Evolutionary conservation across 805 yeast species (phyloP).

Genomic region (Kodamaea fukazawae): DNA sequence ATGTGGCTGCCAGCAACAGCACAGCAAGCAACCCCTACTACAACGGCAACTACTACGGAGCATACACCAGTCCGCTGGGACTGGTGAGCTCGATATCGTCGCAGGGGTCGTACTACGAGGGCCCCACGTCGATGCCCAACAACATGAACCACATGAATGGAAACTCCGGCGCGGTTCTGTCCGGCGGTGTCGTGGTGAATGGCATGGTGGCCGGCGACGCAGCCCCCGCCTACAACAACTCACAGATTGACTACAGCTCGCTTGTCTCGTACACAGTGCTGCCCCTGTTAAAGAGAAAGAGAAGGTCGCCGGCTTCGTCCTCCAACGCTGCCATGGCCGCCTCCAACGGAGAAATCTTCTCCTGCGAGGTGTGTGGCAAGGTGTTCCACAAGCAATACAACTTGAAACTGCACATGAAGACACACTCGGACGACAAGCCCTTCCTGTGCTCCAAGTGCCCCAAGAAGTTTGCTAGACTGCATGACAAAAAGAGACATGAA

Average conservation of each 20-base stretch:
- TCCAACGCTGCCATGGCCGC: background rate
- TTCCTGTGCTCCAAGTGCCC: constrained; percentile 62
- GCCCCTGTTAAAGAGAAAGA: constrained; percentile 24
- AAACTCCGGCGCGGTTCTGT: background rate
- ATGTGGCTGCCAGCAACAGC: too few relatives aligned
- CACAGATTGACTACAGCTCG: constrained; percentile 32
- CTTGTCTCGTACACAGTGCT: constrained; percentile 34
- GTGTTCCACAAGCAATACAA: constrained; percentile 49
- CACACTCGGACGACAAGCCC: constrained; percentile 67
- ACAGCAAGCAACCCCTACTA: constrained; percentile 5
- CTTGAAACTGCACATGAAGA: constrained; percentile 48
- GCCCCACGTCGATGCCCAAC: too few relatives aligned
- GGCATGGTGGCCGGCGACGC: too few relatives aligned
- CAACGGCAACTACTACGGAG: constrained; percentile 6
- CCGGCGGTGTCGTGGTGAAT: too few relatives aligned
- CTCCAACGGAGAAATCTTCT: constrained; percentile 19
- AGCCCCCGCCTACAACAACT: constrained; percentile 1
- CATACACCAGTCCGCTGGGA: constrained; percentile 7
- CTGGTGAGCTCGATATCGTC: constrained; percentile 2
- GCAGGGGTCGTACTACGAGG: too few relatives aligned
- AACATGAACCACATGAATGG: background rate
- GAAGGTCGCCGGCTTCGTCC: constrained; percentile 8
- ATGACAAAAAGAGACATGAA: constrained; percentile 76
- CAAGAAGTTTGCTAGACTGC: constrained; percentile 72
- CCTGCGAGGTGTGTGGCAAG: constrained; percentile 45